A percentile compares a stretch with the other conserved stretches of the same genome.
phyloP scores from a whole-genome alignment of 345 rosid species.

The Populus pruinosa region DNA sequence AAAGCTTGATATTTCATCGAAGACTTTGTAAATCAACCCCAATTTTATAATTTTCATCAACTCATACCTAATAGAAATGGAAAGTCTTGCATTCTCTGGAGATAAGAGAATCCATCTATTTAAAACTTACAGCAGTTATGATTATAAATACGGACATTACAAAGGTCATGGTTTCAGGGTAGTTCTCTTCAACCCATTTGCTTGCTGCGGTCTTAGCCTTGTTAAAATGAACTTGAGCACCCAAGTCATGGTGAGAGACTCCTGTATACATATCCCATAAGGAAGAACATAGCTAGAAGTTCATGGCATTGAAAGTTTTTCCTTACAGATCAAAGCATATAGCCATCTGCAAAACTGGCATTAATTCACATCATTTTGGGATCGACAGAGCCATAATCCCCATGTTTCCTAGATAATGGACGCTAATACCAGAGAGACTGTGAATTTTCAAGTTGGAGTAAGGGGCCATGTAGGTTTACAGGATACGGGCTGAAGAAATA shows the following conservation, averaged over 20 bases:
- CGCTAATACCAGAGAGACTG: no score
- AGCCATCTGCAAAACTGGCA: not conserved
- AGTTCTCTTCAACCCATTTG: conserved; percentile 48
- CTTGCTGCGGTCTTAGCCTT: conserved; percentile 27
- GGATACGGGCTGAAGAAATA: no score
- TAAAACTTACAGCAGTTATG: no score
- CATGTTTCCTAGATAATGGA: not conserved
- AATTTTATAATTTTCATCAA: no score
- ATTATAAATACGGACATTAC: no score
- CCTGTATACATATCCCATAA: not conserved
- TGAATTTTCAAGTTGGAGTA: no score
- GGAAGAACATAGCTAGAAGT: not conserved
- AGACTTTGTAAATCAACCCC: no score
- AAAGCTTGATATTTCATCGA: no score
- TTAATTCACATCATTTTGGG: not conserved
- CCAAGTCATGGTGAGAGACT: not conserved
- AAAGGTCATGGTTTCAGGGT: conserved; percentile 47
- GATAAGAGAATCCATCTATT: no score
- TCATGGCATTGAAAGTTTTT: not conserved
- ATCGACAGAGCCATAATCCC: not conserved
- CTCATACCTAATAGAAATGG: no score
- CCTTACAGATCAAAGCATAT: not conserved
- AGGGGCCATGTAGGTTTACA: no score
- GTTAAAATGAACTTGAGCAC: not conserved
- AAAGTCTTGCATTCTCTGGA: no score